Conservation (phyloP, 1,284 basidiomycete species). For the Rhodotorula glutinis region DNA sequence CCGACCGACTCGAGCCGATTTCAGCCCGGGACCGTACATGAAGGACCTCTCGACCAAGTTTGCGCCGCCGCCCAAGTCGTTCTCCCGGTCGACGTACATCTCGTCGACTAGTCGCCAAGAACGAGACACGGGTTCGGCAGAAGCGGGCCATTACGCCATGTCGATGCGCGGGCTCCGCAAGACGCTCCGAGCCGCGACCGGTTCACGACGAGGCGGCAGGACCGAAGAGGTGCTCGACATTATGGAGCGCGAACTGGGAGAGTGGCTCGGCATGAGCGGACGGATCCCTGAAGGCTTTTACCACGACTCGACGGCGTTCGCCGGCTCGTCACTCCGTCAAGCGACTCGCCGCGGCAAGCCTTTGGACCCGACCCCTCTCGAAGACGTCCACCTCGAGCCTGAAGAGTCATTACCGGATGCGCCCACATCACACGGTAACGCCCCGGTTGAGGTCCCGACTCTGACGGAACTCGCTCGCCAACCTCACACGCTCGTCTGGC, state of each 20-base stretch:
- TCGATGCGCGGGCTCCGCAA: conserved; percentile 23
- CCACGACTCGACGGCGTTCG: conserved; percentile 15
- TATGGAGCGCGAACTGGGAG: conserved; percentile 29
- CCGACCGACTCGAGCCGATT: conserved; percentile 28
- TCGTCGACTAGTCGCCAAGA: not conserved
- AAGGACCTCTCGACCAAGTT: conserved; percentile 26
- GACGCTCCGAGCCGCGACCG: conserved; percentile 14
- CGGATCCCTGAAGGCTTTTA: conserved; percentile 23
- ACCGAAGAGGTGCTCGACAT: conserved; percentile 27
- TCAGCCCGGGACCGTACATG: conserved; percentile 17
- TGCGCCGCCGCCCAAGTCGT: conserved; percentile 26
- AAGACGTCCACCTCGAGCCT: conserved; percentile 9
- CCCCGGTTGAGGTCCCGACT: conserved; percentile 1
- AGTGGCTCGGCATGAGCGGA: conserved; percentile 21
- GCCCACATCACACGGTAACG: not conserved
- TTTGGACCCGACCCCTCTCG: conserved; percentile 28
- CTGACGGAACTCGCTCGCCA: conserved; percentile 32
- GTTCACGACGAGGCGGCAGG: conserved; percentile 6
- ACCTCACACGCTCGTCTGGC: conserved; percentile 33
- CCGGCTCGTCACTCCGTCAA: not conserved
- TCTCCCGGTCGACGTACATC: conserved; percentile 33
- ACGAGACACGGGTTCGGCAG: not conserved
- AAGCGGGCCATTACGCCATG: conserved; percentile 27
- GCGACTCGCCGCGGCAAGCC: conserved; percentile 4
- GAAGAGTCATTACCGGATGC: conserved; percentile 13